A percentile compares a stretch with the other conserved stretches of the same genome.
phyloP scores from a whole-genome alignment of 495 filamentous ascomycete genomes.

The Penicillium samsonianum region DNA sequence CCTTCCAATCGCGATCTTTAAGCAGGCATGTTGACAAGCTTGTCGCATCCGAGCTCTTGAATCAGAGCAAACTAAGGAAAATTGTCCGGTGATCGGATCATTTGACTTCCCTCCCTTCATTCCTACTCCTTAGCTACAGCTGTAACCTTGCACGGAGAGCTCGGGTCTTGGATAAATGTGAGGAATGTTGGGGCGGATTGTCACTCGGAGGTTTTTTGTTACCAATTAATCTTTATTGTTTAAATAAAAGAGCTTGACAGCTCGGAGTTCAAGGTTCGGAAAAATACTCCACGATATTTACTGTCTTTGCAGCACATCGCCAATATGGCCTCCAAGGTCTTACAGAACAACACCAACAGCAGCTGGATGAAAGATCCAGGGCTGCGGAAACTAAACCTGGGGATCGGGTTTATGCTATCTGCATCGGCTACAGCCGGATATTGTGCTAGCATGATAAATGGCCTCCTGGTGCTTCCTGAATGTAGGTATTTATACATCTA shows the following conservation, averaged over 20 bases:
- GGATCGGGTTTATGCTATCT: slow-evolving; percentile 31
- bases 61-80: background rate
- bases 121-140: slow-evolving; percentile 16
- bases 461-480: slow-evolving; percentile 31
- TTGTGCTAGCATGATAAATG: slow-evolving; percentile 35
- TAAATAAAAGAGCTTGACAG: slow-evolving; percentile 16
- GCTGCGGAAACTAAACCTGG: slow-evolving; percentile 27
- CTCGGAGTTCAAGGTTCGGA: background rate
- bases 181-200: slow-evolving; percentile 21
- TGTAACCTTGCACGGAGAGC: slow-evolving; percentile 19
- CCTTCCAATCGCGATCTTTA: slow-evolving; percentile 7
- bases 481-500: slow-evolving; percentile 19
- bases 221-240: slow-evolving; percentile 7
- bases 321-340: slow-evolving; percentile 11
- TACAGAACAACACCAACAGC: slow-evolving; percentile 18
- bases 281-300: slow-evolving; percentile 7
- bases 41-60: slow-evolving; percentile 2
- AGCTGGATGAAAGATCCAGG: slow-evolving; percentile 21
- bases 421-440: slow-evolving; percentile 32
- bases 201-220: slow-evolving; percentile 19
- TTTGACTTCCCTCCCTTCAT: slow-evolving; percentile 23
- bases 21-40: slow-evolving; percentile 12
- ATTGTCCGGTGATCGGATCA: slow-evolving; percentile 19
- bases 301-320: background rate
- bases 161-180: slow-evolving; percentile 13